Conservation (phyloP, 306 rosid genomes). For the Casuarina cunninghamiana region DNA sequence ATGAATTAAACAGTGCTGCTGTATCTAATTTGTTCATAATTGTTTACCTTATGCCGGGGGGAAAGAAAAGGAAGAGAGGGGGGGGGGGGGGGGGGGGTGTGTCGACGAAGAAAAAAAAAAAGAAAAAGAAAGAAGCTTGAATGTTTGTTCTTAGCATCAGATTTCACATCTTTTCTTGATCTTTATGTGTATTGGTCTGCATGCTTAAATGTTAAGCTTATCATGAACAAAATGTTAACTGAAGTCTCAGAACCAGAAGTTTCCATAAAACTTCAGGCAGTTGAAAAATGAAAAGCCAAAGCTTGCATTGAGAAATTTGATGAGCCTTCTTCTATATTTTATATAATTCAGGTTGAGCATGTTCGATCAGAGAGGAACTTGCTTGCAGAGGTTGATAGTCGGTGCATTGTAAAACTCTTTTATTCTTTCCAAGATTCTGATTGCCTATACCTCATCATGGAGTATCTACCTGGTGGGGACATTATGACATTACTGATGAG, state of each 20-base stretch:
- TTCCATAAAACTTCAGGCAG: neutral
- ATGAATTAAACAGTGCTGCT: neutral
- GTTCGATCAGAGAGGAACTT: constrained; percentile 99
- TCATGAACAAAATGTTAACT: neutral
- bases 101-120: too few relatives aligned
- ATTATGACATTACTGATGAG: constrained; percentile 98
- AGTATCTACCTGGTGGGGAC: constrained; percentile 99
- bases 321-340: constrained; percentile 11
- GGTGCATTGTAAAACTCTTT: constrained; percentile 93
- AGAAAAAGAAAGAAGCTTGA: neutral
- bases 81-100: too few relatives aligned
- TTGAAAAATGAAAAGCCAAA: neutral
- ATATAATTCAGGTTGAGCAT: constrained; percentile 77
- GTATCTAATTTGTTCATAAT: neutral
- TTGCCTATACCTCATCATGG: constrained; percentile 96
- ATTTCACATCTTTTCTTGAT: neutral
- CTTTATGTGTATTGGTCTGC: neutral
- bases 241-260: neutral
- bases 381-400: constrained; percentile 99
- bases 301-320: neutral
- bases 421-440: constrained; percentile 98
- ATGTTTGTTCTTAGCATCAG: neutral
- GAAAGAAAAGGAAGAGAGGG: too few relatives aligned
- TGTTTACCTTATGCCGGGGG: neutral
- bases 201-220: neutral